Base-by-base conservation (phyloP, 768 basidiomycete genomes). In the Fibroporia radiculosa region DNA sequence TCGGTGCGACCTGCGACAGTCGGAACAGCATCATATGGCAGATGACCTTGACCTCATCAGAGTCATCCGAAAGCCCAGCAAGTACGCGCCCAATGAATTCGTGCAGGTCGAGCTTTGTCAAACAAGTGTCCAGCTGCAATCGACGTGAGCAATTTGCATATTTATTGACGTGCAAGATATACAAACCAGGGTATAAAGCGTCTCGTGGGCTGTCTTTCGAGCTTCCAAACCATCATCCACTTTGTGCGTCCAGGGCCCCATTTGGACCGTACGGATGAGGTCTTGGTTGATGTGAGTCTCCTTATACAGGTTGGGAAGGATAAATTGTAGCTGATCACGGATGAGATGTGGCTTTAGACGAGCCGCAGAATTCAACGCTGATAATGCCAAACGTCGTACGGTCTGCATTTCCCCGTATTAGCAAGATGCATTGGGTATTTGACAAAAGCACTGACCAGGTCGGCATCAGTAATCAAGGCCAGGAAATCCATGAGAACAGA, bases 161-260 rank as follows among this genome's bases (percentile, higher is more conserved):
- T 42, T 31, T 3, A 18, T 14, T 1, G 0, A 22, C 20, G 8
- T 14, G 7, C 18, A n/a, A n/a, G 16, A 25, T n/a, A 20, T 14
- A 64, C 84, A 53, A 55, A 93, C 91, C 54, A 98, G 65, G 16
- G 93, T 96, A 61, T 96, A 93, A 72, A 97, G 89, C 1, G 93
- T 92, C 65, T 99, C 96, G 64, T 89, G 98, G 2, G 96, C 95
- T 0, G 90, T 93, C 73, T 97, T 98, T 47, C 96, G 81, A 18
- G 93, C 83, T 51, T 98, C 95, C 31, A 98, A 72, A 38, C 96
- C 96, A 52, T 98, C 93, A 56, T 99, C 96, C 42, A 96, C 90
- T 61, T 88, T 92, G 66, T 95, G 91, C 22, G 84, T 88, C 92
- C 92, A 96, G 2, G 93, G 92, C 18, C 93, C 92, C 93, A 96